These are phyloP conservation scores for Phlebiopsis flavidoalba DNA, from an alignment of 768 basidiomycete genomes.

Conservation along the genomic window DNA sequence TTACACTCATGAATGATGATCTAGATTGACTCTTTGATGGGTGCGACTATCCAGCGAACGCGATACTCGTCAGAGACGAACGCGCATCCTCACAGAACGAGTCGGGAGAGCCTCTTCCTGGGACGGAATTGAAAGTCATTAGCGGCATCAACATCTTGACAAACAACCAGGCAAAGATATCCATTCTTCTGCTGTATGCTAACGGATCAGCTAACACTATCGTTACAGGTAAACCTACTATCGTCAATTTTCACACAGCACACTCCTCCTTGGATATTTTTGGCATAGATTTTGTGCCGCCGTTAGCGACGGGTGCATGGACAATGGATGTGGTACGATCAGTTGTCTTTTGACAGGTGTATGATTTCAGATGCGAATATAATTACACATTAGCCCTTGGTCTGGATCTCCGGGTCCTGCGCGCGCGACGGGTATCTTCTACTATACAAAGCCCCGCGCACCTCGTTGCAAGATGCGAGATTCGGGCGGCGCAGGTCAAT, in stretches of 20 bases:
- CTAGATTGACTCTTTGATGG: conserved; percentile 81
- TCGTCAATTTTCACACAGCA: conserved; percentile 38
- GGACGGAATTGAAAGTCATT: conserved; percentile 49
- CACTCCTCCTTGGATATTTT: conserved; percentile 26
- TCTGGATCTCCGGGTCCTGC: no score
- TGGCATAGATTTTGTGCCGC: conserved; percentile 26
- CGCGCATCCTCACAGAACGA: conserved; percentile 61
- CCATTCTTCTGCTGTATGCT: conserved; percentile 17
- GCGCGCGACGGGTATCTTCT: no score
- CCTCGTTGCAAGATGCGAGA: no score
- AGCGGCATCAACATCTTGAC: conserved; percentile 65
- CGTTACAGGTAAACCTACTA: conserved; percentile 37
- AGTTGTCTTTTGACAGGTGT: no score
- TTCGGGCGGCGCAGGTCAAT: no score
- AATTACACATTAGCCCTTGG: no score
- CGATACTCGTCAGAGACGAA: conserved; percentile 60
- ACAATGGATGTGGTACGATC: no score
- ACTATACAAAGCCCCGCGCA: no score
- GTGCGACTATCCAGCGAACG: conserved; percentile 82
- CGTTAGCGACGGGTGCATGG: no score
- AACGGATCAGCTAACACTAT: background rate
- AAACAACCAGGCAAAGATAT: conserved; percentile 70
- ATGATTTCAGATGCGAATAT: no score
- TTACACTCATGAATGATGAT: background rate
- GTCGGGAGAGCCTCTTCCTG: conserved; percentile 20